These are phyloP conservation scores for Epichloe baconii DNA, from an alignment of 2,329 filamentous ascomycete genomes.

Conservation along the genomic window DNA sequence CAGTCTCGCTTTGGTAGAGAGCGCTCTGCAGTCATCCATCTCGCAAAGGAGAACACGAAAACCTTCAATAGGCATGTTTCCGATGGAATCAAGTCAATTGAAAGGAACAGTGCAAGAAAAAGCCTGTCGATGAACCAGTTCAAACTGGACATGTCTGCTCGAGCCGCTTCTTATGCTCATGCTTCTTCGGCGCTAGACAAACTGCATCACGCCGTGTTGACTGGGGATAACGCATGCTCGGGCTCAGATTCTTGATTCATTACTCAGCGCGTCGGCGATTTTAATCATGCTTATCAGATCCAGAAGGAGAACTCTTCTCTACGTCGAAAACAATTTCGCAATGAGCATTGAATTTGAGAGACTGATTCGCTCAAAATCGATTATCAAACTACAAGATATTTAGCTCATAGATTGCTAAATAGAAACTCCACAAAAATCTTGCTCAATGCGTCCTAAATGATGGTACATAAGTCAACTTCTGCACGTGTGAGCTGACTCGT, in stretches of 20 bases:
- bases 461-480: background rate
- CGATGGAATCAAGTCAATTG: background rate
- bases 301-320: background rate
- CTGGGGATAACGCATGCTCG: background rate
- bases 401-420: background rate
- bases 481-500: too few species aligned
- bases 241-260: background rate
- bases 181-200: background rate
- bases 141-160: background rate
- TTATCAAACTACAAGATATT: background rate
- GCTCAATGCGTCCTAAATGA: background rate
- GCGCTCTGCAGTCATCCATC: background rate
- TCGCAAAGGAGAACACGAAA: background rate
- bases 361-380: background rate
- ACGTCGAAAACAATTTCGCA: background rate
- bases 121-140: background rate
- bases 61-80: background rate
- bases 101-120: background rate
- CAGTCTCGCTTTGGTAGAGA: constrained; percentile 4
- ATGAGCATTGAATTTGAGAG: background rate
- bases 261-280: background rate
- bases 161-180: background rate
- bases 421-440: background rate
- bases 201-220: background rate
- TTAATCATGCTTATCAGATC: too few species aligned